Conservation (phyloP, 768 basidiomycete genomes). For the Lactarius evosmus region DNA sequence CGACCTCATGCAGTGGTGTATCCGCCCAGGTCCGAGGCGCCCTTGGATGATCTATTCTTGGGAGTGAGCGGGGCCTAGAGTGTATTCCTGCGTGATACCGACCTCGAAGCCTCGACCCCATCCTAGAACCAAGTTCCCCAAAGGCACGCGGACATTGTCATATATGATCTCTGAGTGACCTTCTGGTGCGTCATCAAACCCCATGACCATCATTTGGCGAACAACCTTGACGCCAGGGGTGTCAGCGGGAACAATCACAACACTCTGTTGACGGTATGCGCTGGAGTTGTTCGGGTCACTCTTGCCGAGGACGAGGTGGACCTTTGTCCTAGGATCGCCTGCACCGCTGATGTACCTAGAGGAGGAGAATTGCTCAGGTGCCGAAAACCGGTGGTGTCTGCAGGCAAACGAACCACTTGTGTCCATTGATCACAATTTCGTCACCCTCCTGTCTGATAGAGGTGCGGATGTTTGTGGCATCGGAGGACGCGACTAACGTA, state of each 20-base stretch:
- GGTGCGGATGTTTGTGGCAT: conserved; percentile 92
- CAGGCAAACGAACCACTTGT: conserved; percentile 72
- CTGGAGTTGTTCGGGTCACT: conserved; percentile 82
- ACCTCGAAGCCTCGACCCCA: conserved; percentile 97
- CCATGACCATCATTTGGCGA: conserved; percentile 91
- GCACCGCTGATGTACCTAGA: conserved; percentile 96
- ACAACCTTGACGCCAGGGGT: conserved; percentile 83
- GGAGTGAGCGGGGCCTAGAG: conserved; percentile 1
- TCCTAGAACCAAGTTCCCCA: conserved; percentile 79
- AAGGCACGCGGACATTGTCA: conserved; percentile 87
- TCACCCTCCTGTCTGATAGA: conserved; percentile 80
- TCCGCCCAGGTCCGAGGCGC: conserved; percentile 91
- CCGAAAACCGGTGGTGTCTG: background rate
- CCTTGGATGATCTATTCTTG: conserved; percentile 82
- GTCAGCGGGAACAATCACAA: conserved; percentile 91
- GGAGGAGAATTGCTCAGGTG: background rate
- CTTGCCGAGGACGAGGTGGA: conserved; percentile 95
- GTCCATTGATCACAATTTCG: conserved; percentile 90
- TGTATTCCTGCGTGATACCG: conserved; percentile 9
- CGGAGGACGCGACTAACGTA: conserved; percentile 78
- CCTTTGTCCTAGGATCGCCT: conserved; percentile 82
- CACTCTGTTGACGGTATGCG: conserved; percentile 81
- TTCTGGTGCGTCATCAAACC: conserved; percentile 93
- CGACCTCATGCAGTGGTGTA: conserved; percentile 97
- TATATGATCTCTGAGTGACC: conserved; percentile 97